Percentiles rank a stretch among this genome's conserved stretches.
Conservation (phyloP, 345 rosid genomes). For the Adansonia digitata region DNA sequence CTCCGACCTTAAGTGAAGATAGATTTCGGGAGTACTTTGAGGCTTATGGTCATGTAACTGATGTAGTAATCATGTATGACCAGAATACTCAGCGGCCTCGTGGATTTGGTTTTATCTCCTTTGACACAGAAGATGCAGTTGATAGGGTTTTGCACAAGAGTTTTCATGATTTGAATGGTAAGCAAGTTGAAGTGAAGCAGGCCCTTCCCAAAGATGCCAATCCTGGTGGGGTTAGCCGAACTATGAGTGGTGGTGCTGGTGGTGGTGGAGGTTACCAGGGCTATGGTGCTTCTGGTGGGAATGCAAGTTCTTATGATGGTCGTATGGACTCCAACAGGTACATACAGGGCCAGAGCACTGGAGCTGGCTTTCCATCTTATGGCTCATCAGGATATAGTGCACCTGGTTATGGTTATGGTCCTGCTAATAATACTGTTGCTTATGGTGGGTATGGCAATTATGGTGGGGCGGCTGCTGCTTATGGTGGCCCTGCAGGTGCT, state of each 20-base stretch:
- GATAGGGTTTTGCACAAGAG: constrained; percentile 83
- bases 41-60: constrained; percentile 77
- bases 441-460: constrained; percentile 75
- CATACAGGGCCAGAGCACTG: constrained; percentile 71
- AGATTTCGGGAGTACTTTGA: constrained; percentile 87
- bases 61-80: constrained; percentile 95
- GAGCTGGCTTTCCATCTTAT: constrained; percentile 69
- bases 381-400: constrained; percentile 74
- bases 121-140: constrained; percentile 90
- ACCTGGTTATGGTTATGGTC: constrained; percentile 80
- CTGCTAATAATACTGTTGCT: constrained; percentile 70
- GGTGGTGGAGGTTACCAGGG: constrained; percentile 46
- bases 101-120: constrained; percentile 97
- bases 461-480: constrained; percentile 55
- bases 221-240: constrained; percentile 66
- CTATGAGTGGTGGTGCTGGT: constrained; percentile 47
- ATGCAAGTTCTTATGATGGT: constrained; percentile 59
- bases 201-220: constrained; percentile 96
- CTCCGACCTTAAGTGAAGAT: constrained; percentile 76
- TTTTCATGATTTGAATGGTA: constrained; percentile 88
- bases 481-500: constrained; percentile 65
- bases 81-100: constrained; percentile 91
- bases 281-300: constrained; percentile 70
- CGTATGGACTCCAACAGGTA: constrained; percentile 80
- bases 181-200: constrained; percentile 94